These are phyloP conservation scores for Beauveria bassiana DNA, from an alignment of 2,329 filamentous ascomycete genomes.

Conservation along the genomic window DNA sequence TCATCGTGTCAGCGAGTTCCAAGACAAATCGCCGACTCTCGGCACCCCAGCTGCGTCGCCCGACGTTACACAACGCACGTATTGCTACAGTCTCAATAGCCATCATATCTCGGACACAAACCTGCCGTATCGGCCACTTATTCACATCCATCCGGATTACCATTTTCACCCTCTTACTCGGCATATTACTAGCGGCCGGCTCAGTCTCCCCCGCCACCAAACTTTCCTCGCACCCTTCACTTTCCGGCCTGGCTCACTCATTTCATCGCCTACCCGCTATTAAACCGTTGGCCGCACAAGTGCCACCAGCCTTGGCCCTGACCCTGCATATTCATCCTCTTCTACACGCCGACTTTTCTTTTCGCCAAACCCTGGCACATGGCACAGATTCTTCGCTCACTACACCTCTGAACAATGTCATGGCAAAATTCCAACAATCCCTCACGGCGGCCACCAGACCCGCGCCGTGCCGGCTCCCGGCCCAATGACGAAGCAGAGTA, in stretches of 20 bases:
- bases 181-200: not conserved
- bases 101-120: not conserved
- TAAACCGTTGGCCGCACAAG: not conserved
- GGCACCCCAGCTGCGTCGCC: not conserved
- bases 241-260: not conserved
- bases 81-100: not conserved
- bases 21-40: not conserved
- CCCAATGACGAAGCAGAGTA: not conserved
- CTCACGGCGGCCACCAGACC: not conserved
- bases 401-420: not conserved
- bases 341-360: not conserved
- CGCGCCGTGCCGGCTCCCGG: not conserved
- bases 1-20: not conserved
- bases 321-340: not conserved
- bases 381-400: not conserved
- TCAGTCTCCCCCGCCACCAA: not conserved
- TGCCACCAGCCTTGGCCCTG: not conserved
- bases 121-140: not conserved
- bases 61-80: not conserved
- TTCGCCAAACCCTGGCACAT: not conserved
- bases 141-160: not conserved
- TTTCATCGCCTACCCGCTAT: not conserved
- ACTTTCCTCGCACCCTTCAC: not conserved
- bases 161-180: not conserved
- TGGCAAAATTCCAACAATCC: conserved; percentile 6